Conservation (phyloP, 2,329 filamentous ascomycete species). For the Alternaria longipes region DNA sequence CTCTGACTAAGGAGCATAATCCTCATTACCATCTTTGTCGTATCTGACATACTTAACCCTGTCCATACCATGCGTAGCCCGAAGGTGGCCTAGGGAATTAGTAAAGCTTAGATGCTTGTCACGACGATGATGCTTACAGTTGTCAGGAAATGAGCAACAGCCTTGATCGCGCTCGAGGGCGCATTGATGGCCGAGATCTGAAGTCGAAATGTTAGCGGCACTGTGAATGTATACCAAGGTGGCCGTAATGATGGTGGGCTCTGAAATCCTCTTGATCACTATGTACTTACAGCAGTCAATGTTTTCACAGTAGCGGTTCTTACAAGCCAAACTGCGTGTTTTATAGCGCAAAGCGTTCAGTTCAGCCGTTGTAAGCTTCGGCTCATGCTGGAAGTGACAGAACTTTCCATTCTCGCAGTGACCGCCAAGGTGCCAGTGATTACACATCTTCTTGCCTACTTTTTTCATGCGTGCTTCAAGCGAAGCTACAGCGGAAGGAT, state of each 20-base stretch:
- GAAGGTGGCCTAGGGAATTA: constrained; percentile 39
- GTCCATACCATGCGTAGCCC: constrained; percentile 53
- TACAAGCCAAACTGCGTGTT: constrained; percentile 53
- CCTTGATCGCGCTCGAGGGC: constrained; percentile 47
- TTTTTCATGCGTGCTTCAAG: constrained; percentile 46
- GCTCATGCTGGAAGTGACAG: constrained; percentile 56
- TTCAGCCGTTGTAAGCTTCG: constrained; percentile 50
- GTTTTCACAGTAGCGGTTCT: constrained; percentile 51
- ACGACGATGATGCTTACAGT: constrained; percentile 34
- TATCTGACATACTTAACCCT: constrained; percentile 41
- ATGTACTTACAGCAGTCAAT: constrained; percentile 52
- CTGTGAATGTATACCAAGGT: background rate
- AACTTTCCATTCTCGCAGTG: constrained; percentile 53
- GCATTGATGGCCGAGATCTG: constrained; percentile 54
- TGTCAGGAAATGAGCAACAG: constrained; percentile 48
- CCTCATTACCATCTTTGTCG: constrained; percentile 35
- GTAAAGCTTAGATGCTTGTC: background rate
- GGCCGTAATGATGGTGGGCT: background rate
- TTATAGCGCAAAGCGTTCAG: constrained; percentile 54
- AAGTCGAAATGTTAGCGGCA: constrained; percentile 9
- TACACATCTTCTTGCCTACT: constrained; percentile 46
- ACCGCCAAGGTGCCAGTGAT: constrained; percentile 48
- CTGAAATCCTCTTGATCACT: background rate
- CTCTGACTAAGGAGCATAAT: constrained; percentile 21
- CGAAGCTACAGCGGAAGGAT: constrained; percentile 32